Evolutionary conservation across 2,329 filamentous ascomycete genomes (phyloP).

Genomic region (Coniella vitis): DNA sequence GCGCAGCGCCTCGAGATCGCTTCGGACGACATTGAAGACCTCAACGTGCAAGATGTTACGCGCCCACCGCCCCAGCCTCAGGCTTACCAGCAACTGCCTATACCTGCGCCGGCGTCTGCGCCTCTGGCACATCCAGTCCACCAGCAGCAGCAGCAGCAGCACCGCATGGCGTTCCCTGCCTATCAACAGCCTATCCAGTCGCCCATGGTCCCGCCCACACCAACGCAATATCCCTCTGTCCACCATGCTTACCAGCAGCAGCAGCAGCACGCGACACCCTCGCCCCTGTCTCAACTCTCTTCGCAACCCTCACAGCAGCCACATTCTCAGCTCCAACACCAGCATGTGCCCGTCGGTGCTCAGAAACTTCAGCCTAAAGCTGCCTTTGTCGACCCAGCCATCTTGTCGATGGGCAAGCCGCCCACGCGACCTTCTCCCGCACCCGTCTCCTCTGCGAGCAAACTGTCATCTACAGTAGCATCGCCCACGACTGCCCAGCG

Average conservation of each 20-base stretch:
- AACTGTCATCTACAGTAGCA: not conserved
- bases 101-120: conserved; percentile 1
- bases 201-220: not conserved
- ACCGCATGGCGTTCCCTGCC: conserved; percentile 3
- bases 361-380: conserved; percentile 24
- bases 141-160: conserved; percentile 8
- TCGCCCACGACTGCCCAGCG: conserved; percentile 20
- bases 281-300: not conserved
- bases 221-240: not conserved
- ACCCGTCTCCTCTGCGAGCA: not conserved
- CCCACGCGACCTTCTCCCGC: conserved; percentile 24
- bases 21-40: conserved; percentile 11
- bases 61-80: not conserved
- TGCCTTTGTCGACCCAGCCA: conserved; percentile 73
- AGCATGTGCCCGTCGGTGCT: conserved; percentile 20
- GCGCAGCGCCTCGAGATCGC: conserved; percentile 9
- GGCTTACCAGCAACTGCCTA: conserved; percentile 5
- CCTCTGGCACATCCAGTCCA: conserved; percentile 1
- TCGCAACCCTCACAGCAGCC: not conserved
- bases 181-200: conserved; percentile 4
- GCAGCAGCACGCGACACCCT: not conserved
- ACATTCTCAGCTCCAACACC: not conserved
- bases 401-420: conserved; percentile 58
- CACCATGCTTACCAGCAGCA: conserved; percentile 2
- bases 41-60: conserved; percentile 7